phyloP scores from a whole-genome alignment of 2,329 filamentous ascomycete genomes.

The Ascochyta lentis region DNA sequence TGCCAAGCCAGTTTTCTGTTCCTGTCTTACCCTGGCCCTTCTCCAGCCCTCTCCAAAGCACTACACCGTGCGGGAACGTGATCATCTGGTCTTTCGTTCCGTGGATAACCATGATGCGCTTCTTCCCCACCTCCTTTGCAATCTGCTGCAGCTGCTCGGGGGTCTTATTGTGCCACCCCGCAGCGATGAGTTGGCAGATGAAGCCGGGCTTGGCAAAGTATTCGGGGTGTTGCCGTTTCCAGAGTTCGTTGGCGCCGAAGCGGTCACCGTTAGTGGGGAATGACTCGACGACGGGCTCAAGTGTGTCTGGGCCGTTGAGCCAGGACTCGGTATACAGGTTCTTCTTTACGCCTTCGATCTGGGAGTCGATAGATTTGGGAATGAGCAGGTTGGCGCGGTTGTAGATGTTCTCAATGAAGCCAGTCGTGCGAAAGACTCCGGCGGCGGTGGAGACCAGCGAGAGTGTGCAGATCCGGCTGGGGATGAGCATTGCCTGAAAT shows the following conservation, averaged over 20 bases:
- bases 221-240: conserved; percentile 68
- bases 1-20: conserved; percentile 42
- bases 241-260: conserved; percentile 79
- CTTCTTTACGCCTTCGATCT: conserved; percentile 68
- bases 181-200: conserved; percentile 77
- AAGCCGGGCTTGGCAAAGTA: conserved; percentile 73
- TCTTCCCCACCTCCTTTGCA: conserved; percentile 71
- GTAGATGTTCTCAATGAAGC: conserved; percentile 68
- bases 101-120: conserved; percentile 79
- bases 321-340: conserved; percentile 72
- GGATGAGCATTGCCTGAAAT: conserved; percentile 52
- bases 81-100: conserved; percentile 82
- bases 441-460: conserved; percentile 59
- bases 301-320: conserved; percentile 66
- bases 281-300: conserved; percentile 50
- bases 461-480: conserved; percentile 57
- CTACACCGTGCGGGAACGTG: conserved; percentile 70
- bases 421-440: conserved; percentile 55
- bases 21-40: conserved; percentile 51
- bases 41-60: conserved; percentile 72
- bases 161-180: conserved; percentile 80
- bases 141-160: conserved; percentile 69
- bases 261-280: conserved; percentile 83
- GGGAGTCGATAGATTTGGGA: conserved; percentile 73
- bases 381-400: conserved; percentile 65